A percentile compares a stretch with the other conserved stretches of the same genome.
phyloP scores from a whole-genome alignment of 345 rosid genomes.

The Gossypium australe region DNA sequence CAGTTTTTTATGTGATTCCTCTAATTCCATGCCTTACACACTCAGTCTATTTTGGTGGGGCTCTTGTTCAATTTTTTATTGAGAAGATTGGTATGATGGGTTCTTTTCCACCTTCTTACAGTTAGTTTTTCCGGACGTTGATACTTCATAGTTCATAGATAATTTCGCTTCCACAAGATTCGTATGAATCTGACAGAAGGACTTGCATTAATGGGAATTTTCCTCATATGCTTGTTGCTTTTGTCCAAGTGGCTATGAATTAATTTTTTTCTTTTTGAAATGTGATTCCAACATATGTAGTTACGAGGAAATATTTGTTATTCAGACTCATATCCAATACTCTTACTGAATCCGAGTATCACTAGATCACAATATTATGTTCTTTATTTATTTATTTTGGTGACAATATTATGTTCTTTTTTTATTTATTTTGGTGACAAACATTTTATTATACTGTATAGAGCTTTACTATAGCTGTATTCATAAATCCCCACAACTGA shows the following conservation, averaged over 20 bases:
- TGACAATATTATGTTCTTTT: too few species aligned
- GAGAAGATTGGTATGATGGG: slow-evolving; percentile 99
- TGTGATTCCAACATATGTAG: too few species aligned
- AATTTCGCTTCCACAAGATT: background rate
- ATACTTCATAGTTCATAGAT: background rate
- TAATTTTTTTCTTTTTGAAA: background rate
- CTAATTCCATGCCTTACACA: slow-evolving; percentile 69
- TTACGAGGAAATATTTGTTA: too few species aligned
- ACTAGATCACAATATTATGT: too few species aligned
- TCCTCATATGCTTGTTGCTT: too few species aligned
- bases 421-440: too few species aligned
- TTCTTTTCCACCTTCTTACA: slow-evolving; percentile 77
- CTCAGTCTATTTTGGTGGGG: slow-evolving; percentile 70
- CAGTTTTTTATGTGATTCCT: slow-evolving; percentile 57
- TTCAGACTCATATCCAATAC: too few species aligned
- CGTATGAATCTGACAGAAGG: background rate
- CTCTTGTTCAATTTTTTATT: slow-evolving; percentile 66
- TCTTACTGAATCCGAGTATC: too few species aligned
- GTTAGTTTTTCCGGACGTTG: slow-evolving; percentile 47
- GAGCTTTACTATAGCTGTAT: background rate
- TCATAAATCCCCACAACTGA: background rate
- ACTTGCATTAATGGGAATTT: too few species aligned
- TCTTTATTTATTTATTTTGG: too few species aligned
- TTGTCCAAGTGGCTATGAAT: too few species aligned
- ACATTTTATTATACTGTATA: too few species aligned